Base-by-base conservation (phyloP, 2,329 filamentous ascomycete genomes). In the Calonectria pseudoreteaudii region DNA sequence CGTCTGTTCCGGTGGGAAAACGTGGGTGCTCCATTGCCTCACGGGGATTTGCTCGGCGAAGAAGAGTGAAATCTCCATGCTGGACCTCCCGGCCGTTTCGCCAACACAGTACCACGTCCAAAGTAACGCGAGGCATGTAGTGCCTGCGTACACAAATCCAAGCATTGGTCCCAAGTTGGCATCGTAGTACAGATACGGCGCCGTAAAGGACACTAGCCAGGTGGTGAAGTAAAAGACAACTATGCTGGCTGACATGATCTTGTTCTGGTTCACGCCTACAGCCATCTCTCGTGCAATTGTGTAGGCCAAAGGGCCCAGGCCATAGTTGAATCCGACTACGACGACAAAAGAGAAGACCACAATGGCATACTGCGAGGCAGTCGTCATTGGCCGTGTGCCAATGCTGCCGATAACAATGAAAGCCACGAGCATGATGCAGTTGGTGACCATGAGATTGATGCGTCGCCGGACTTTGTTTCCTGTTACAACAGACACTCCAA, bases 221-320 rank as follows among this genome's bases (percentile, higher is more conserved):
- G 60, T 49, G 13, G 82, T 83, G 60, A 80, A 76, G 68, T 77
- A 87, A 81, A 87, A 87, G n/a, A 81, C 82, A 4, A 81, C 84
- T 10, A 87, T 84, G 3, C 85, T 81, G 36, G 81, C 79, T 14
- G 85, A 83, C 49, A 84, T 86, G 77, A 88, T 88, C 77, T 87
- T 87, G 79, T 86, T 87, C 68, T 84, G 79, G 77, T 88, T 87
- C 13, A 81, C 82, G 16, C 86, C 86, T 28, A 86, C 84, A 2
- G 86, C 83, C 82, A 86, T 85, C 76, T 88, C 86, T 20, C 81
- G 83, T 49, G 84, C 84, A 60, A 86, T 82, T 0, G 85, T 83
- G 77, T 81, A 86, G 14, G 81, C 83, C 1, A 86, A 77, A 1
- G 85, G 83, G 2, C 85, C 85, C 64, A 82, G 80, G 26, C 81